Base-by-base conservation (phyloP, 768 basidiomycete genomes). In the Phanerochaete sordida region DNA sequence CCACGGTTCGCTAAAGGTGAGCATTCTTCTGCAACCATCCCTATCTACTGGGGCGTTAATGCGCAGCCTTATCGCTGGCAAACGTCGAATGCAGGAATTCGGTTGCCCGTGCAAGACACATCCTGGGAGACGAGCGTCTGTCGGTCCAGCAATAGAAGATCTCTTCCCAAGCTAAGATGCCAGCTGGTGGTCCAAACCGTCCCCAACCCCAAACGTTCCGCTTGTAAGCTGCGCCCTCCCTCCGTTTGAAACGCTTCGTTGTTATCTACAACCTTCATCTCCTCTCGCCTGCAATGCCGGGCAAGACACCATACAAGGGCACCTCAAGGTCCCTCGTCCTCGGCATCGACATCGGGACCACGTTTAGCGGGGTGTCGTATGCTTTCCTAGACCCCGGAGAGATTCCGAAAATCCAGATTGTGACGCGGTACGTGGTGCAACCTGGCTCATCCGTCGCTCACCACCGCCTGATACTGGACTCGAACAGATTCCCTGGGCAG, bases 321-420 rank as follows among this genome's bases (percentile, higher is more conserved):
- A n/a, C 50, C 1, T 15, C 43, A 8, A 37, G 61, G 21, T 53
- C 51, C 11, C 44, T 62, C 15, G 57, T 43, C 26, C 9, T 62
- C 2, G 57, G 57, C 0, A 79, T 84, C 44, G 83, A 84, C 59
- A 68, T 84, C 1, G 83, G 83, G 15, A 84, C 79, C 0, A 83
- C 80, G 0, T 81, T 69, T 52, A 82, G 81, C 43, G 80, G 81
- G 4, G 72, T 81, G 19, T 78, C 76, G 0, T 83, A 83, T 62
- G 72, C 70, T 27, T 67, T 76, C 39, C 70, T 77, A 12, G 73
- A 76, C 54, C 75, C 75, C 9, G 73, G 74, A 0, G 69, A 74
- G 37, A 57, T 70, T n/a, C 74, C 75, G 19, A 64, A 65, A 37
- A 68, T 77, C 21, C 79, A 86, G 60, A 85, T 87, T 24, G 85